Percentiles rank a stretch among this genome's conserved stretches.
These are phyloP conservation scores for Scorias spongiosa DNA, from an alignment of 2,329 filamentous ascomycete species.

Conservation along the genomic window DNA sequence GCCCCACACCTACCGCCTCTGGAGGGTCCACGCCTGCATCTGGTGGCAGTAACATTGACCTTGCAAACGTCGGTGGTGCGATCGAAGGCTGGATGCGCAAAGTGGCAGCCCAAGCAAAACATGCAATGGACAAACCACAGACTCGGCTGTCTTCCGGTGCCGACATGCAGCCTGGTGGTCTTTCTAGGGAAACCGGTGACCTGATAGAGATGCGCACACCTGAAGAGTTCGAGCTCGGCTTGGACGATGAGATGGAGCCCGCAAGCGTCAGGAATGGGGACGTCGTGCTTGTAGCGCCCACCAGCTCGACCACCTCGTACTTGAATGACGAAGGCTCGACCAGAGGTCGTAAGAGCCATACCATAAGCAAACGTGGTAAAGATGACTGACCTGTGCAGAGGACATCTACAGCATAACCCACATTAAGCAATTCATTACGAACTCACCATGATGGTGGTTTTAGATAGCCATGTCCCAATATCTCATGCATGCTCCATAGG, in stretches of 20 bases:
- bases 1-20: conserved; percentile 10
- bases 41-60: conserved; percentile 23
- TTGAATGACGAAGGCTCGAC: conserved; percentile 10
- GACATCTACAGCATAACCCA: too few relatives aligned
- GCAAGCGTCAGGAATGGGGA: conserved; percentile 7
- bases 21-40: conserved; percentile 13
- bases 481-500: too few relatives aligned
- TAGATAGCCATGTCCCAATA: too few relatives aligned
- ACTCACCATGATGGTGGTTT: too few relatives aligned
- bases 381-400: conserved; percentile 12
- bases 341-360: conserved; percentile 8
- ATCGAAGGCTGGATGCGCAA: conserved; percentile 85
- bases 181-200: conserved; percentile 40
- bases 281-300: neutral
- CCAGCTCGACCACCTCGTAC: conserved; percentile 14
- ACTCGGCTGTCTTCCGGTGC: neutral
- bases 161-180: conserved; percentile 3
- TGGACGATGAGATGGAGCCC: conserved; percentile 14
- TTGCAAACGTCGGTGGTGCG: conserved; percentile 74
- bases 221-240: conserved; percentile 37
- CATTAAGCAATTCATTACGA: too few relatives aligned
- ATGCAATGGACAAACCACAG: conserved; percentile 7
- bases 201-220: conserved; percentile 49
- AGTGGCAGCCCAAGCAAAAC: conserved; percentile 49
- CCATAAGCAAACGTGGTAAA: conserved; percentile 16